phyloP scores from a whole-genome alignment of 306 rosid species.

The Lithocarpus polystachyus region DNA sequence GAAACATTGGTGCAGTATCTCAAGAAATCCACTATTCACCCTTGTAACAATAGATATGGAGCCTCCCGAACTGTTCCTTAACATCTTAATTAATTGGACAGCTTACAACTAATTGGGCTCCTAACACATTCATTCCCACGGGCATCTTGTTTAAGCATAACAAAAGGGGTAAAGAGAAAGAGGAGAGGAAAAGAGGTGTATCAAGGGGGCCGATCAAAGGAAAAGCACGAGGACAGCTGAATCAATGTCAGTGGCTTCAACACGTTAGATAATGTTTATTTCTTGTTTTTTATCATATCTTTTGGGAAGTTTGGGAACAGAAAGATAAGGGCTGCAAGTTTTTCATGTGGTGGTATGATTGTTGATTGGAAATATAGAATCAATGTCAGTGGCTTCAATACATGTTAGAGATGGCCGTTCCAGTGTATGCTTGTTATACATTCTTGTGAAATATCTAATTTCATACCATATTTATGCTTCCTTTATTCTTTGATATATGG shows the following conservation, averaged over 20 bases:
- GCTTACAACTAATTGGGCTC: conserved; percentile 35
- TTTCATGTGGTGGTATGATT: conserved; percentile 25
- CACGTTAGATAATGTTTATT: conserved; percentile 24
- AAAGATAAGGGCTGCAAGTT: conserved; percentile 28
- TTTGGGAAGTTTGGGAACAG: conserved; percentile 21
- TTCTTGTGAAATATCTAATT: conserved; percentile 9
- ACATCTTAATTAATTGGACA: conserved; percentile 30
- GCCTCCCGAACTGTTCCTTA: conserved; percentile 20
- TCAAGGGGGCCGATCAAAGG: conserved; percentile 19
- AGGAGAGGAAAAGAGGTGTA: conserved; percentile 5
- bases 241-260: conserved; percentile 18
- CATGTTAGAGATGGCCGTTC: neutral
- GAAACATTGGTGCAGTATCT: conserved; percentile 13
- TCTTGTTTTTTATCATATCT: neutral
- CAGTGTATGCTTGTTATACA: neutral
- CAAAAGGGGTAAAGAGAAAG: neutral
- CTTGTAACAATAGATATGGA: conserved; percentile 28
- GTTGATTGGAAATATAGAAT: conserved; percentile 12
- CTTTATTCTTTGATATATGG: neutral
- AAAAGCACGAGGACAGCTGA: conserved; percentile 9
- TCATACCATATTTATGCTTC: neutral
- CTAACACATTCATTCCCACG: conserved; percentile 19
- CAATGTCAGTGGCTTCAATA: neutral
- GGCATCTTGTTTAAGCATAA: conserved; percentile 13
- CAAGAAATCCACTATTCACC: conserved; percentile 20